Conservation (phyloP, 495 filamentous ascomycete species). For the Evansstolkia leycettana region DNA sequence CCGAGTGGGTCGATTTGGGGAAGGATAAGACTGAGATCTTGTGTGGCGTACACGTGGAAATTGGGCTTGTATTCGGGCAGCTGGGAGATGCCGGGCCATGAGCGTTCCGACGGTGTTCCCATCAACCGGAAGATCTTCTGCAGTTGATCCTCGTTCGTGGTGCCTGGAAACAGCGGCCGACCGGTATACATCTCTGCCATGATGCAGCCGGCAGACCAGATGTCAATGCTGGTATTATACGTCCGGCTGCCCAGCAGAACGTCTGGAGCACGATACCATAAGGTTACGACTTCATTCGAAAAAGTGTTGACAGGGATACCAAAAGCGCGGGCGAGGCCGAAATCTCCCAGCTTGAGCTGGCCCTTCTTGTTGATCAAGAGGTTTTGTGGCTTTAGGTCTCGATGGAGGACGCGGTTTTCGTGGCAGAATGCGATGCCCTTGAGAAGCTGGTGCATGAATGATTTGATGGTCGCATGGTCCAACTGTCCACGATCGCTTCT, state of each 20-base stretch:
- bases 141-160: conserved; percentile 92
- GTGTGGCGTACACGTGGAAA: conserved; percentile 91
- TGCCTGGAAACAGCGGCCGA: conserved; percentile 84
- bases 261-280: conserved; percentile 94
- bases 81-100: conserved; percentile 81
- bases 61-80: conserved; percentile 92
- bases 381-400: conserved; percentile 94
- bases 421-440: conserved; percentile 94
- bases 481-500: conserved; percentile 72
- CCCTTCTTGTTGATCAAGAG: conserved; percentile 89
- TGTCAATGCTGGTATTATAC: conserved; percentile 96
- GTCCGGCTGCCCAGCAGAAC: conserved; percentile 83
- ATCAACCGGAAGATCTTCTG: conserved; percentile 94
- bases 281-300: conserved; percentile 92
- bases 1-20: conserved; percentile 81
- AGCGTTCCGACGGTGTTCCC: conserved; percentile 86
- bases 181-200: conserved; percentile 98
- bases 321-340: conserved; percentile 84
- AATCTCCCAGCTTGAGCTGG: conserved; percentile 87
- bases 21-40: conserved; percentile 72
- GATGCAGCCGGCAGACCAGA: conserved; percentile 95
- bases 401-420: conserved; percentile 87
- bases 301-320: conserved; percentile 98
- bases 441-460: conserved; percentile 93
- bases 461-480: conserved; percentile 80